Conservation (phyloP, 345 rosid species). For the Gossypium rotundifolium region DNA sequence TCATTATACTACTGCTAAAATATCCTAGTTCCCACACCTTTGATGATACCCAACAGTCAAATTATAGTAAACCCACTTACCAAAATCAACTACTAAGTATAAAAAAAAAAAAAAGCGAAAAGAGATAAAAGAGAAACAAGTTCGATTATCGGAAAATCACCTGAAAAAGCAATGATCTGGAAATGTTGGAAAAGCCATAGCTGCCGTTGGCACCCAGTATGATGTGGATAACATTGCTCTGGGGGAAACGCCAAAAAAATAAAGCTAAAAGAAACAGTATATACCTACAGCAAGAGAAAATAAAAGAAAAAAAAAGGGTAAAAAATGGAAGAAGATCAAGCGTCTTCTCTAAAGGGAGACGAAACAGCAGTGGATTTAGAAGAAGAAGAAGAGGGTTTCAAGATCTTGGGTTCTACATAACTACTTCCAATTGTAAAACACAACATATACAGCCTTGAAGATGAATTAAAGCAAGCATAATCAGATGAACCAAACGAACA, state of each 20-base stretch:
- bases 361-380: conserved; percentile 6
- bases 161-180: conserved; percentile 21
- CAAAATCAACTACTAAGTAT: conserved; percentile 1
- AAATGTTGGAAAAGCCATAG: conserved; percentile 24
- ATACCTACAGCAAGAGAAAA: conserved; percentile 6
- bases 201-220: conserved; percentile 18
- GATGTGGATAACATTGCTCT: conserved; percentile 30
- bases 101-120: not conserved
- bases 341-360: conserved; percentile 7
- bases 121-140: not conserved
- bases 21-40: not conserved
- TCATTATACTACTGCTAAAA: conserved; percentile 8
- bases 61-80: not conserved
- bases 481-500: not conserved
- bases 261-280: conserved; percentile 10
- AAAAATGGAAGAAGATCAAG: conserved; percentile 14
- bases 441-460: conserved; percentile 11
- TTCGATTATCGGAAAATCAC: conserved; percentile 20
- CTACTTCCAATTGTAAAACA: conserved; percentile 30
- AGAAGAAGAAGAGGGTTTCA: conserved; percentile 20
- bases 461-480: conserved; percentile 5
- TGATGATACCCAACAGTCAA: conserved; percentile 12
- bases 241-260: conserved; percentile 1
- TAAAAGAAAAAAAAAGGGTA: not conserved
- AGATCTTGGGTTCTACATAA: conserved; percentile 34